Base-by-base conservation (phyloP, 176 grass and related monocot genomes). In the Oryza australiensis region DNA sequence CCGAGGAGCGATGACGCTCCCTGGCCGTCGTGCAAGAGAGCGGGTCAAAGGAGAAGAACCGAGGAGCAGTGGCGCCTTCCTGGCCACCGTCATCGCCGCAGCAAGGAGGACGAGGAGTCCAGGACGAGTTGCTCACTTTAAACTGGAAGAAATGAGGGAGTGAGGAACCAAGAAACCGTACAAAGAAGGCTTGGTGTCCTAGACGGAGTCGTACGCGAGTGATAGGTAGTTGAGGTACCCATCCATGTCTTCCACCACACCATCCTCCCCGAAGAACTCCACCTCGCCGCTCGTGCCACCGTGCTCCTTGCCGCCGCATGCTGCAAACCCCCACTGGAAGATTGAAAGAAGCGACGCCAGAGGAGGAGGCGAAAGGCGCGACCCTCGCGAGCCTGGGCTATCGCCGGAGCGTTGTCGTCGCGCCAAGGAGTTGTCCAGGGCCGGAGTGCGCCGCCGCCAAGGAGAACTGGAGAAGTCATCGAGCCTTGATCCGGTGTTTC, bases 171-270 rank as follows among this genome's bases (percentile, higher is more conserved):
- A 57, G 5, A 4, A 89, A 84, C 86, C 84, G 45, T 3, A 98
- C 92, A 92, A 94, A 14, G 88, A 75, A 72, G 95, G 92, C 88
- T 98, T 98, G 77, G 92, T 98, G 86, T 95, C 92, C 92, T 92
- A 98, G 40, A 98, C 88, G 64, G 92, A 98, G 76, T 98, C 95
- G 27, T 98, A 98, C 84, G 93, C 92, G 26, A 98, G 92, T 7
- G 95, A 98, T 53, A 98, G 88, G 74, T 94, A 93, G 66, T 98
- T 83, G 66, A 98, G 88, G 86, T 98, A 95, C 48, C 95, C 88
- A 28, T 98, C 88, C 92, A 98, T 93, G 90, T 98, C 92, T 16
- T 98, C 84, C 26, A 98, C 92, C 29, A 86, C 82, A n/a, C 92
- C 92, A 42, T 98, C 91, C 34, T 98, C 92, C 45, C 88, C 90